phyloP scores from a whole-genome alignment of 257 asterid genomes.

The Craterostigma plantagineum region DNA sequence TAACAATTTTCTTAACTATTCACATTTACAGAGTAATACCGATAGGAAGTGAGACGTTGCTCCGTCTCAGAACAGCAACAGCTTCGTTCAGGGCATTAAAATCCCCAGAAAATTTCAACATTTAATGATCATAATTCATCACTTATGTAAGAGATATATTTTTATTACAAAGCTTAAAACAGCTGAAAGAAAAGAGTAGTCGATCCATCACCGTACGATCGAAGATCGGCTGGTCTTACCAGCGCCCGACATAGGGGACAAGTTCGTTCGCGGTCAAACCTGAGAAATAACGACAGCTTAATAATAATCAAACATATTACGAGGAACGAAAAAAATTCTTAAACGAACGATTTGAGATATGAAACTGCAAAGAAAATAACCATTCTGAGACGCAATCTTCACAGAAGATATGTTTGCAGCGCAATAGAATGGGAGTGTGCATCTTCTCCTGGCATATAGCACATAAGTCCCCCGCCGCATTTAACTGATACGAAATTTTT shows the following conservation, averaged over 20 bases:
- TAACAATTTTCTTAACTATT: too few species aligned
- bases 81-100: too few species aligned
- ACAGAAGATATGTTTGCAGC: conserved; percentile 79
- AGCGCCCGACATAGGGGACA: conserved; percentile 44
- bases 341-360: too few species aligned
- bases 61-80: too few species aligned
- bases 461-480: conserved; percentile 70
- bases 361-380: too few species aligned
- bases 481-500: conserved; percentile 20
- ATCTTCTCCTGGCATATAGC: conserved; percentile 89
- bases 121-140: too few species aligned
- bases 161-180: conserved; percentile 11
- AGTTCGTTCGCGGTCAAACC: conserved; percentile 43
- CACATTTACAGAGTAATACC: too few species aligned
- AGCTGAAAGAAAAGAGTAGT: conserved; percentile 34
- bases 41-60: too few species aligned
- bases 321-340: too few species aligned
- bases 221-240: conserved; percentile 33
- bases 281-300: conserved; percentile 4
- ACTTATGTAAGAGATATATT: too few species aligned
- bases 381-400: conserved; percentile 86
- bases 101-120: too few species aligned
- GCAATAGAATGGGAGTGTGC: conserved; percentile 64
- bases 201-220: conserved; percentile 38
- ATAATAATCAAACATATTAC: too few species aligned